These are phyloP conservation scores for Chrysoporthe cubensis DNA, from an alignment of 2,329 filamentous ascomycete species.

Conservation along the genomic window DNA sequence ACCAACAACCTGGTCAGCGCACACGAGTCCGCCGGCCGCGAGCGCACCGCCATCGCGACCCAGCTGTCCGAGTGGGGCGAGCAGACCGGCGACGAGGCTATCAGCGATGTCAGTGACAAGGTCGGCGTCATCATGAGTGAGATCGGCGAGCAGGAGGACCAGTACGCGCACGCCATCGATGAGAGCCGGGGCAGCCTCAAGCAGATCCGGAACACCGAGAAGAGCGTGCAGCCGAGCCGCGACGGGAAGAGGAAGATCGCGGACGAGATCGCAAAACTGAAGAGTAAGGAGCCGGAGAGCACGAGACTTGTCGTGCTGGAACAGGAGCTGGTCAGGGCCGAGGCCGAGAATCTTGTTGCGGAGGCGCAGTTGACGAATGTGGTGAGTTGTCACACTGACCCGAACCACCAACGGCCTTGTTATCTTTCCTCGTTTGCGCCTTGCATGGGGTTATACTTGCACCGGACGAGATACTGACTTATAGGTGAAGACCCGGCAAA, in stretches of 20 bases:
- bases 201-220: constrained; percentile 92
- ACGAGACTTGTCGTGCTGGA: constrained; percentile 82
- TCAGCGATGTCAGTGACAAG: constrained; percentile 94
- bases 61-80: constrained; percentile 98
- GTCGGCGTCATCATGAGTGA: constrained; percentile 89
- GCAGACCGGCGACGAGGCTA: constrained; percentile 80
- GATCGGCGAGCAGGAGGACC: constrained; percentile 91
- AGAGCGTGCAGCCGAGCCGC: constrained; percentile 89
- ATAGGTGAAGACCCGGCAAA: constrained; percentile 76
- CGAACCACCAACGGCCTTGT: not conserved
- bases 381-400: constrained; percentile 55
- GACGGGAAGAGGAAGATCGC: constrained; percentile 86
- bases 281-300: constrained; percentile 88
- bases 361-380: constrained; percentile 96
- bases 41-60: constrained; percentile 81
- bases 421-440: not conserved
- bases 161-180: constrained; percentile 84
- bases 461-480: constrained; percentile 22
- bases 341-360: constrained; percentile 93
- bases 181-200: constrained; percentile 84
- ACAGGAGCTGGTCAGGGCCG: constrained; percentile 93
- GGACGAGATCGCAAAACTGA: constrained; percentile 90
- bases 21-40: constrained; percentile 82
- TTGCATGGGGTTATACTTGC: not conserved
- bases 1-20: constrained; percentile 86